phyloP scores from a whole-genome alignment of 805 yeast species.

The Alloascoidea africana region DNA sequence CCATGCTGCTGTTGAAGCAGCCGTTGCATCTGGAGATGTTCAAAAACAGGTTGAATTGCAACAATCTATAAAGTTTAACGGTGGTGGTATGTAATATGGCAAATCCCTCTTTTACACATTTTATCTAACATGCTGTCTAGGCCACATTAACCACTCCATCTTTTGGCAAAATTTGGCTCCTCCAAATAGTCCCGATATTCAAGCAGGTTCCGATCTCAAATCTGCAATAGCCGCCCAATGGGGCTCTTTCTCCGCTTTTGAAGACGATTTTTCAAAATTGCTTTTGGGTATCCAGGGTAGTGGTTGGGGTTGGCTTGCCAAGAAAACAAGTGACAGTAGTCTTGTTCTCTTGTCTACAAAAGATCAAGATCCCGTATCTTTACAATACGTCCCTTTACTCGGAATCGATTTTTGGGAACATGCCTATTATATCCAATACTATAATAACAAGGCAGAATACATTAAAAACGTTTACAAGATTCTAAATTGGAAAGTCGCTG shows the following conservation, averaged over 20 bases:
- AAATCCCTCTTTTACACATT: not conserved
- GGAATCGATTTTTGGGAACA: slow-evolving; percentile 43
- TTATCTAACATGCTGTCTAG: not conserved
- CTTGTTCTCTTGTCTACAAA: slow-evolving; percentile 29
- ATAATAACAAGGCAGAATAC: slow-evolving; percentile 33
- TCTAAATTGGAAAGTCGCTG: slow-evolving; percentile 35
- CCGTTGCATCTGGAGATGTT: slow-evolving; percentile 23
- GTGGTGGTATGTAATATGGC: slow-evolving; percentile 23
- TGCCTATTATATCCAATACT: slow-evolving; percentile 37
- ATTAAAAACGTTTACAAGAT: slow-evolving; percentile 36
- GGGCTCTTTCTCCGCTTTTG: slow-evolving; percentile 29
- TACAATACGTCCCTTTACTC: slow-evolving; percentile 27
- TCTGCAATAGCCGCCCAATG: slow-evolving; percentile 23
- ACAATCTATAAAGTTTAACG: slow-evolving; percentile 31
- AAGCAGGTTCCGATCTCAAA: slow-evolving; percentile 27
- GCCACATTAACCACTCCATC: slow-evolving; percentile 30
- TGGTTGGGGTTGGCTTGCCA: slow-evolving; percentile 37
- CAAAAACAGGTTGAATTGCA: slow-evolving; percentile 26
- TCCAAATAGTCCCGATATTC: slow-evolving; percentile 8
- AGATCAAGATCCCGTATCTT: slow-evolving; percentile 33
- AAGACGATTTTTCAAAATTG: slow-evolving; percentile 24
- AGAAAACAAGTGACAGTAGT: slow-evolving; percentile 23
- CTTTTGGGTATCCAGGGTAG: slow-evolving; percentile 36
- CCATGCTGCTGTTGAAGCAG: slow-evolving; percentile 23
- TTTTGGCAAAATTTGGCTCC: slow-evolving; percentile 37